Percentiles rank a stretch among this genome's conserved stretches.
Conservation (phyloP, 306 rosid species). For the Lupinus albus region DNA sequence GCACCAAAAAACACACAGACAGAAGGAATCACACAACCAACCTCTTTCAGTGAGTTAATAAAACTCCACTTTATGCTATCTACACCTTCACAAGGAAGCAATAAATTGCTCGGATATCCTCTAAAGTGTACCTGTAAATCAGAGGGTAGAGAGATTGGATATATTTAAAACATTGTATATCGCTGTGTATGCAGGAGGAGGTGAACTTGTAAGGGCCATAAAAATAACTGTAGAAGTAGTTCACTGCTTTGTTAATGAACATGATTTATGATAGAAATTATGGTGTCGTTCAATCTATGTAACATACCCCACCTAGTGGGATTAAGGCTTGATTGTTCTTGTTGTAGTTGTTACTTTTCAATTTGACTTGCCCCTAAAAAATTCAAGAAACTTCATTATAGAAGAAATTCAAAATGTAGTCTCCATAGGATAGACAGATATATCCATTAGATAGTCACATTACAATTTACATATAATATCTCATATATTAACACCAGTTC, state of each 20-base stretch:
- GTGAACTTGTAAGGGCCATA: slow-evolving; percentile 2
- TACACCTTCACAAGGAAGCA: slow-evolving; percentile 94
- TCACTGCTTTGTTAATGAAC: too few relatives aligned
- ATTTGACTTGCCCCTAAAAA: neutral
- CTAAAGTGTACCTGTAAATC: slow-evolving; percentile 82
- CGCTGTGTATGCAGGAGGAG: neutral
- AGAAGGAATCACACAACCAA: slow-evolving; percentile 39
- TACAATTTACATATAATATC: neutral
- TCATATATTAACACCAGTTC: neutral
- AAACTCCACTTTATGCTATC: slow-evolving; percentile 89
- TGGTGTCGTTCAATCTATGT: too few relatives aligned
- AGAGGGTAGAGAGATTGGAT: slow-evolving; percentile 32
- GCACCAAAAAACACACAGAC: neutral
- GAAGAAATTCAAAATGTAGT: slow-evolving; percentile 19
- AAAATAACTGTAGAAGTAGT: neutral
- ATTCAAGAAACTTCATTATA: slow-evolving; percentile 25
- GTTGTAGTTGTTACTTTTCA: neutral
- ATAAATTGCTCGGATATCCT: slow-evolving; percentile 74
- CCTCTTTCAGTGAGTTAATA: slow-evolving; percentile 96
- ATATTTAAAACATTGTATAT: slow-evolving; percentile 8
- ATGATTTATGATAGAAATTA: too few relatives aligned
- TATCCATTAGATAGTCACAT: slow-evolving; percentile 28
- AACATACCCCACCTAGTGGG: too few relatives aligned
- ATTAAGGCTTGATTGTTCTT: too few relatives aligned
- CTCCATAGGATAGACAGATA: neutral